phyloP scores from a whole-genome alignment of 805 yeast species.

The Metschnikowia dekortorum region DNA sequence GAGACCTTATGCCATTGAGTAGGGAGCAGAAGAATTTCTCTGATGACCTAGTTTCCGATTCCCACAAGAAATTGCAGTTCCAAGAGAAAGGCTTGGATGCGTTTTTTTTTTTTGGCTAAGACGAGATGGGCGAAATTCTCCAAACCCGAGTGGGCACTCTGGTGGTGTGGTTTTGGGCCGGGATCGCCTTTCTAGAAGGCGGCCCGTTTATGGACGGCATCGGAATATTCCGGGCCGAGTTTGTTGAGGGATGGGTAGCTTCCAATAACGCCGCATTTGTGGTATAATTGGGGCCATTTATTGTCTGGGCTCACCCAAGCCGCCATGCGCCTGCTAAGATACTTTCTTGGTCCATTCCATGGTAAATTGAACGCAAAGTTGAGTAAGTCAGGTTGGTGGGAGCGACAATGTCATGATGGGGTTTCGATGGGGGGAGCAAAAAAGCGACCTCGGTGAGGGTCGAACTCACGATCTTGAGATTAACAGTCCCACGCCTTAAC shows the following conservation, averaged over 20 bases:
- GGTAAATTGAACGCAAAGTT: too few relatives aligned
- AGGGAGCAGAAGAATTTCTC: constrained; percentile 47
- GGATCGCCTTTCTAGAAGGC: constrained; percentile 32
- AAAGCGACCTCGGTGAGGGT: constrained; percentile 20
- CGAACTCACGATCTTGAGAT: constrained; percentile 22
- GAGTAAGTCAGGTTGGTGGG: too few relatives aligned
- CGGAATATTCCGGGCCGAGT: constrained; percentile 52
- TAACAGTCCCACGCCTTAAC: constrained; percentile 22
- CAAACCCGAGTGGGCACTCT: constrained; percentile 26
- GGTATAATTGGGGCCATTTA: constrained; percentile 27
- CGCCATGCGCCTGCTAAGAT: constrained; percentile 56
- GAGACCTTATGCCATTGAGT: too few relatives aligned
- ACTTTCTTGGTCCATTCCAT: too few relatives aligned
- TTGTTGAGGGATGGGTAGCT: constrained; percentile 27
- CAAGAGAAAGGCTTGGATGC: constrained; percentile 49
- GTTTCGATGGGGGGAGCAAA: not conserved
- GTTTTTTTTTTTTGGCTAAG: constrained; percentile 37
- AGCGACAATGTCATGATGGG: too few relatives aligned
- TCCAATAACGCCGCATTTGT: constrained; percentile 25
- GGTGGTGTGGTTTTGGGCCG: constrained; percentile 33
- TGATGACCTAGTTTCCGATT: constrained; percentile 64
- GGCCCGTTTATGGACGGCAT: not conserved
- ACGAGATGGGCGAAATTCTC: constrained; percentile 27
- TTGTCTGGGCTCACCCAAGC: constrained; percentile 44
- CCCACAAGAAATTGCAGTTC: constrained; percentile 58